phyloP scores from a whole-genome alignment of 371 early-diverging fungal species.

The Mortierella sp. region DNA sequence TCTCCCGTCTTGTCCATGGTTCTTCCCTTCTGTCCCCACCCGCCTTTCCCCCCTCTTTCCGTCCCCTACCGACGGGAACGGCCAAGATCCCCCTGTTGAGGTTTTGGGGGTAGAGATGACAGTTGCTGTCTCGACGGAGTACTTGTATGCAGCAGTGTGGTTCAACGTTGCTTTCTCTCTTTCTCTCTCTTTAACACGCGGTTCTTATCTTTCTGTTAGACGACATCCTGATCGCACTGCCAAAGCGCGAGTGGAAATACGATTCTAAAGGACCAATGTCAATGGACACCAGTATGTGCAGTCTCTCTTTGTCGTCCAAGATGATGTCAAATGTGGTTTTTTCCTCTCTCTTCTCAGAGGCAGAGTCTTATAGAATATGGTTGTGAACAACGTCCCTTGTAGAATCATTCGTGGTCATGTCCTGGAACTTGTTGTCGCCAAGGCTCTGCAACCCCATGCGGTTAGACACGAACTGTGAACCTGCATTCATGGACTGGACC shows the following conservation, averaged over 20 bases:
- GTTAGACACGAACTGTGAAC: slow-evolving; percentile 37
- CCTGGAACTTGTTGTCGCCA: slow-evolving; percentile 54
- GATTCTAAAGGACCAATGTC: slow-evolving; percentile 38
- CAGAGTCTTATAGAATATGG: background rate
- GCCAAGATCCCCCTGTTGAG: too few species aligned
- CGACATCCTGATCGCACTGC: slow-evolving; percentile 41
- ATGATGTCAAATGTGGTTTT: background rate
- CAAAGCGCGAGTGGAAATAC: slow-evolving; percentile 49
- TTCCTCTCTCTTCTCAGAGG: background rate
- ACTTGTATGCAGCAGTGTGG: too few species aligned
- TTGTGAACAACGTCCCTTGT: background rate
- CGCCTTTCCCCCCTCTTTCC: slow-evolving; percentile 7
- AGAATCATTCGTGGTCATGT: slow-evolving; percentile 53
- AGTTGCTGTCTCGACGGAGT: too few species aligned
- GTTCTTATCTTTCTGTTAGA: slow-evolving; percentile 12
- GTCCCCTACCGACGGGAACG: background rate
- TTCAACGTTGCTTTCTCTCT: background rate
- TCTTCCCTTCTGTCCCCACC: slow-evolving; percentile 1
- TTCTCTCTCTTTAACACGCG: too few species aligned
- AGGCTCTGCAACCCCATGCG: slow-evolving; percentile 38
- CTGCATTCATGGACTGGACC: slow-evolving; percentile 46
- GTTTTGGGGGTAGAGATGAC: too few species aligned
- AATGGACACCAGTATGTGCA: slow-evolving; percentile 46
- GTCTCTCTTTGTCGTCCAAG: background rate
- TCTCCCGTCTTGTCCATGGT: background rate